Conservation (phyloP, 495 filamentous ascomycete species). For the Aspergillus baeticus region DNA sequence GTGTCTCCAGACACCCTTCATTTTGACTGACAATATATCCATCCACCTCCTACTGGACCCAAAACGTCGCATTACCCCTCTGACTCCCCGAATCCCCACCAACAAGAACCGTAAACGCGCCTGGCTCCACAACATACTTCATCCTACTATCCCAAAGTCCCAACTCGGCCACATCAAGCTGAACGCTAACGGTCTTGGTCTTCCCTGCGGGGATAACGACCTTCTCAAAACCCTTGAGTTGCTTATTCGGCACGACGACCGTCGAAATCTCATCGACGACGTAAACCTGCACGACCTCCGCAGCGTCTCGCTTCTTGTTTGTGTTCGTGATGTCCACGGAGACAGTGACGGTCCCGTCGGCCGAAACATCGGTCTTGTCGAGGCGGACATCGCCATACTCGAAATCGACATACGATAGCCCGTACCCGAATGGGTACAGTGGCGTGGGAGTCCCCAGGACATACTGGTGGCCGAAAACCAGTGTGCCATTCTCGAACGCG, state of each 20-base stretch:
- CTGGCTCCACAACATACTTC: conserved; percentile 69
- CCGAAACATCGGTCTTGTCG: conserved; percentile 41
- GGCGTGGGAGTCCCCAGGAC: conserved; percentile 57
- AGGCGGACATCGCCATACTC: conserved; percentile 49
- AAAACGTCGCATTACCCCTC: conserved; percentile 53
- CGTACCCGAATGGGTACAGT: conserved; percentile 68
- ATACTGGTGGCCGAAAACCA: conserved; percentile 65
- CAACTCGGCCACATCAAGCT: conserved; percentile 48
- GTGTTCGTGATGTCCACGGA: conserved; percentile 57
- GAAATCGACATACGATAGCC: conserved; percentile 65
- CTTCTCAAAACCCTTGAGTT: conserved; percentile 70
- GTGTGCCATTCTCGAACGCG: conserved; percentile 51
- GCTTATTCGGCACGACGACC: conserved; percentile 63
- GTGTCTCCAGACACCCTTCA: too few species aligned
- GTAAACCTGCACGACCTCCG: conserved; percentile 71
- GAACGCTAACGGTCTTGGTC: conserved; percentile 55
- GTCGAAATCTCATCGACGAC: conserved; percentile 58
- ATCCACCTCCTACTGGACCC: conserved; percentile 31
- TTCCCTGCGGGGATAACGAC: conserved; percentile 58
- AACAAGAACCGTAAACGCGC: conserved; percentile 57
- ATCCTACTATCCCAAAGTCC: conserved; percentile 61
- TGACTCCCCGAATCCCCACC: conserved; percentile 57
- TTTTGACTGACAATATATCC: background rate
- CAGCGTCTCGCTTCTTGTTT: conserved; percentile 51
- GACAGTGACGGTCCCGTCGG: conserved; percentile 44